Base-by-base conservation (phyloP, 2,329 filamentous ascomycete genomes). In the Lojkania enalia region DNA sequence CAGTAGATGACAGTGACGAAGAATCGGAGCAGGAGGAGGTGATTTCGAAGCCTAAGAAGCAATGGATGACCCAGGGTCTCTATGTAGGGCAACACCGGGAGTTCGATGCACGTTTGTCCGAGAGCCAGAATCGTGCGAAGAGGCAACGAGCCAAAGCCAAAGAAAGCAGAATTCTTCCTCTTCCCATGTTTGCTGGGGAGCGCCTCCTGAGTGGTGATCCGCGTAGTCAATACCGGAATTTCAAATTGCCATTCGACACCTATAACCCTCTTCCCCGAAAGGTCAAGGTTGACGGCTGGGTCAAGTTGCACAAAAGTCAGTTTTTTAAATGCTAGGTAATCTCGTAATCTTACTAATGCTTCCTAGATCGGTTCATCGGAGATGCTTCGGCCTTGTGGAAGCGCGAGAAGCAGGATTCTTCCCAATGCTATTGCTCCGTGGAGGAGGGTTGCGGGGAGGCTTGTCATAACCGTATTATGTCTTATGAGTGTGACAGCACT, bases 401-500 rank as follows among this genome's bases (percentile, higher is more conserved):
- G 67, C 90, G 89, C 61, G 86, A 86, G 27, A 82, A 86, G 48
- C 81, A 86, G 57, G 84, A 90, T 58, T 81, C 88, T 49, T 89
- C 86, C 47, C 82, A 83, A 45, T 88, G 85, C 48, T 64, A 63
- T 41, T 71, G 69, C 35, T 54, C 55, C 19, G 54, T 61, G 5
- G 87, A 91, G 41, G 83, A 86, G 42, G 90, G 90, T 25, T 97
- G 94, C 61, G 88, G 84, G 52, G 90, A 96, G 52, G 81, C 87
- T 59, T 99, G 94, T 71, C 88, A 96, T 64, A 99, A 99, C 69
- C 81, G 90, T 51, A 90, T 90, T 69, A 97, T 97, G 90, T 84
- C 95, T 44, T 97, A 96, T 69, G 94, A 99, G 73, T 99, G 94
- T 67, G 90, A 97, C 67, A 81, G 86, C 35, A 85, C 80, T 45